Evolutionary conservation across 768 basidiomycete species (phyloP).

Genomic region (Naganishia friedmannii): DNA sequence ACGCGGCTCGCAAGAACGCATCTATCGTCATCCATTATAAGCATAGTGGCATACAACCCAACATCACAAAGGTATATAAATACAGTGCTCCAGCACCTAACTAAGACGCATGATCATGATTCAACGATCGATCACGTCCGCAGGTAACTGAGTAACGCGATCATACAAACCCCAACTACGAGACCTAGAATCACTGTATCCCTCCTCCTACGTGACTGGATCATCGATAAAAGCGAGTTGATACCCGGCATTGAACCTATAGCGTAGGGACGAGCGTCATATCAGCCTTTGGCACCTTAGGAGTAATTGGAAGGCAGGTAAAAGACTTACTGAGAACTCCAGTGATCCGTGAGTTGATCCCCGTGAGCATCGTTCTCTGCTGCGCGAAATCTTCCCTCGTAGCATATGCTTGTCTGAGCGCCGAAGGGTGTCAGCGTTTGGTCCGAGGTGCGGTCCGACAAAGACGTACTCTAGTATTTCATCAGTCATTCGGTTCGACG

Average conservation of each 20-base stretch:
- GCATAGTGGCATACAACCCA: too few relatives aligned
- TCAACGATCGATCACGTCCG: slow-evolving; percentile 15
- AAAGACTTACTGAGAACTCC: slow-evolving; percentile 69
- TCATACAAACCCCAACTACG: slow-evolving; percentile 78
- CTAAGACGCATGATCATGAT: too few relatives aligned
- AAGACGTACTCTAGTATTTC: slow-evolving; percentile 74
- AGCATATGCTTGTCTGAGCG: slow-evolving; percentile 86
- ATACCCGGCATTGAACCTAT: slow-evolving; percentile 89
- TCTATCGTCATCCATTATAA: too few relatives aligned
- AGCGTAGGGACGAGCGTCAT: not conserved
- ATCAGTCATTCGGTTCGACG: slow-evolving; percentile 91
- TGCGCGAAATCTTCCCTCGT: slow-evolving; percentile 86
- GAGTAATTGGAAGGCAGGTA: slow-evolving; percentile 21
- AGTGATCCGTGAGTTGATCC: slow-evolving; percentile 79
- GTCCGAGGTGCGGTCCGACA: not conserved
- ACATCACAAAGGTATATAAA: too few relatives aligned
- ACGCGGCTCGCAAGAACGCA: too few relatives aligned
- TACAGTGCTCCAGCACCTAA: too few relatives aligned
- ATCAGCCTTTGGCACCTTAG: too few relatives aligned
- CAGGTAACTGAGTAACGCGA: slow-evolving; percentile 61
- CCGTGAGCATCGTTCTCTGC: slow-evolving; percentile 70
- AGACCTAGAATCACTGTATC: slow-evolving; percentile 85
- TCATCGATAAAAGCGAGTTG: slow-evolving; percentile 84
- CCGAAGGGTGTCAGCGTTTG: not conserved
- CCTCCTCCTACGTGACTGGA: slow-evolving; percentile 80